Evolutionary conservation across 805 yeast species (phyloP), one percentile per base, ranked within the genome.

Genomic region (Cyberlindnera americana): DNA sequence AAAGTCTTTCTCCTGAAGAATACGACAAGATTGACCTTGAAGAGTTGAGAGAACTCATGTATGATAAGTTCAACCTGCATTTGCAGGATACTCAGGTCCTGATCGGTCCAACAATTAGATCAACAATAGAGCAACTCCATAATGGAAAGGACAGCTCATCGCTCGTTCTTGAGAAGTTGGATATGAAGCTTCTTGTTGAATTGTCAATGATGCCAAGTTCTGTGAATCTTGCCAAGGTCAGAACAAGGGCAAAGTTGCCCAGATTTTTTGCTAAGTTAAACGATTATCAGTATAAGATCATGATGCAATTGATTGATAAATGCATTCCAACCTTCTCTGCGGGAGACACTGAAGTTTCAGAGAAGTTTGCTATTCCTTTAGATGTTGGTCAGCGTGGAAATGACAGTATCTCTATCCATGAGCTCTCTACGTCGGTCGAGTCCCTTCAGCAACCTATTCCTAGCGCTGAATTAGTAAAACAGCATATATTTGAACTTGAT

Each of bases 221-320:
- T 3, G 66, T 75, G 22, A 80, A 79, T 47, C 66, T 93, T 30
- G 82, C 98, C 0, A 75, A 75, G 48, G 67, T 88, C 46, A 79
- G 75, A 54, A 69, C 90, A 2, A 77, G 86, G 22, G 96, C 93
- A 12, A 78, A 78, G 43, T 73, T 93, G 12, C 95, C 96, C 0
- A 65, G 66, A 23, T 71, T 95, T 45, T 70, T 72, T 22, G 78
- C 93, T 4, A 73, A 84, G 22, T 59, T 93, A 54, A 86, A 86
- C 50, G 98, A 93, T 57, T 83, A 80, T 53, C 96, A 95, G 58
- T 95, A 95, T 64, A 85, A 88, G 59, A 78, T 88, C 1, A 67
- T 93, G 53, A 81, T 93, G 91, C 78, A 80, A 41, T 65, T 91
- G 31, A 65, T 91, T 24, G 83, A 83, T 35, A 73, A 69, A 9